Conservation (phyloP, 257 asterid species). For the Euphrasia confusa region DNA sequence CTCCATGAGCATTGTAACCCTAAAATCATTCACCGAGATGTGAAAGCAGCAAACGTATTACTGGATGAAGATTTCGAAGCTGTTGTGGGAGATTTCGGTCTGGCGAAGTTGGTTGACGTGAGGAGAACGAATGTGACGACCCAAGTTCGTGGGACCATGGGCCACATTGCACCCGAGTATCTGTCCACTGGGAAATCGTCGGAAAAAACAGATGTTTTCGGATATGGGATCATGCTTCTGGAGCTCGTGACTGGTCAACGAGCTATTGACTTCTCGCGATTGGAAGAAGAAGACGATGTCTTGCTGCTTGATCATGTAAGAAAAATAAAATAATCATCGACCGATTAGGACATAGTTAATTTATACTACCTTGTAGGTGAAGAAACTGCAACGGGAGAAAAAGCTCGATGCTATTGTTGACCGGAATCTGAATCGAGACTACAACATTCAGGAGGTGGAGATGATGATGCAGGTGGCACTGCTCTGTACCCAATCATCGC, state of each 20-base stretch:
- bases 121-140: slow-evolving; percentile 90
- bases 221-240: slow-evolving; percentile 91
- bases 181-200: slow-evolving; percentile 95
- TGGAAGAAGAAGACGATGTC: slow-evolving; percentile 97
- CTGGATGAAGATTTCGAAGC: slow-evolving; percentile 92
- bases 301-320: slow-evolving; percentile 91
- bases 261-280: slow-evolving; percentile 92
- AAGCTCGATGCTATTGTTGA: neutral
- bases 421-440: neutral
- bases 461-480: slow-evolving; percentile 10
- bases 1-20: slow-evolving; percentile 95
- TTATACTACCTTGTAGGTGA: slow-evolving; percentile 1
- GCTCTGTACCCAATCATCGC: neutral
- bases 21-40: slow-evolving; percentile 92
- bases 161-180: slow-evolving; percentile 98
- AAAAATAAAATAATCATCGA: too few species aligned
- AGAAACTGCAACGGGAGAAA: slow-evolving; percentile 1
- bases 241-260: slow-evolving; percentile 96
- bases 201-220: slow-evolving; percentile 89
- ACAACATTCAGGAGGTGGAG: slow-evolving; percentile 5
- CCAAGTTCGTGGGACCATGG: slow-evolving; percentile 99
- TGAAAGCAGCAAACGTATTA: slow-evolving; percentile 96
- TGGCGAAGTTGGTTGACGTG: slow-evolving; percentile 91
- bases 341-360: neutral
- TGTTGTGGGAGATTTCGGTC: slow-evolving; percentile 94